A percentile compares a stretch with the other conserved stretches of the same genome.
Evolutionary conservation across 2,329 filamentous ascomycete genomes (phyloP).

Genomic region (Hyphodiscus sp.): DNA sequence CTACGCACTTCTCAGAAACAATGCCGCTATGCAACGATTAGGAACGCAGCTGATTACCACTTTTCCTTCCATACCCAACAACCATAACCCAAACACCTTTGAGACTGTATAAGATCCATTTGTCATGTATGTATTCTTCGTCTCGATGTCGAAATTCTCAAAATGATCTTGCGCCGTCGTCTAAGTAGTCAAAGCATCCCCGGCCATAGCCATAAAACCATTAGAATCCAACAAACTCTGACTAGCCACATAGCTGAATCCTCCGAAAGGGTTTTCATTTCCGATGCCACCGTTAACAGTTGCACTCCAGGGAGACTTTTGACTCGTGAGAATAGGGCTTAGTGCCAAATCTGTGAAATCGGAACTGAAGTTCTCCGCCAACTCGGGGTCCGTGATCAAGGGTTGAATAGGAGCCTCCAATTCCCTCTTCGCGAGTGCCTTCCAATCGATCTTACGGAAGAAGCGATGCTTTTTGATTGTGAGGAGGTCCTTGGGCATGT

Average conservation of each 20-base stretch:
- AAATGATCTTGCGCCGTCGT: neutral
- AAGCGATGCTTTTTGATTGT: conserved; percentile 90
- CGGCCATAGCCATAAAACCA: conserved; percentile 17
- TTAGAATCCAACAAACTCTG: conserved; percentile 28
- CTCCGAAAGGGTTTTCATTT: conserved; percentile 28
- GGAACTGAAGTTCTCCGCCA: conserved; percentile 92
- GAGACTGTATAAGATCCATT: neutral
- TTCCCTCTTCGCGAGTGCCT: conserved; percentile 73
- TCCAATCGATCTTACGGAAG: conserved; percentile 96
- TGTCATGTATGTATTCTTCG: neutral
- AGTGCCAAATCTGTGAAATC: conserved; percentile 86
- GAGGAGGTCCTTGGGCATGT: conserved; percentile 81
- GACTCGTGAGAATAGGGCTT: conserved; percentile 56
- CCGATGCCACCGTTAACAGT: conserved; percentile 1
- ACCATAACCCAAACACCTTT: neutral
- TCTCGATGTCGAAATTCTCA: neutral
- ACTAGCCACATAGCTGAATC: conserved; percentile 32
- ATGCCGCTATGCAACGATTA: neutral
- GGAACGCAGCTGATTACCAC: neutral
- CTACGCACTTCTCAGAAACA: neutral
- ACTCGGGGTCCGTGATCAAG: conserved; percentile 87
- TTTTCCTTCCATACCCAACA: neutral
- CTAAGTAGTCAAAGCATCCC: conserved; percentile 8
- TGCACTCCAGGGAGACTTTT: conserved; percentile 21
- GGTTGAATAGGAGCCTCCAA: conserved; percentile 85